These are phyloP conservation scores for Aeschynomene evenia DNA, from an alignment of 306 rosid species.

Conservation along the genomic window DNA sequence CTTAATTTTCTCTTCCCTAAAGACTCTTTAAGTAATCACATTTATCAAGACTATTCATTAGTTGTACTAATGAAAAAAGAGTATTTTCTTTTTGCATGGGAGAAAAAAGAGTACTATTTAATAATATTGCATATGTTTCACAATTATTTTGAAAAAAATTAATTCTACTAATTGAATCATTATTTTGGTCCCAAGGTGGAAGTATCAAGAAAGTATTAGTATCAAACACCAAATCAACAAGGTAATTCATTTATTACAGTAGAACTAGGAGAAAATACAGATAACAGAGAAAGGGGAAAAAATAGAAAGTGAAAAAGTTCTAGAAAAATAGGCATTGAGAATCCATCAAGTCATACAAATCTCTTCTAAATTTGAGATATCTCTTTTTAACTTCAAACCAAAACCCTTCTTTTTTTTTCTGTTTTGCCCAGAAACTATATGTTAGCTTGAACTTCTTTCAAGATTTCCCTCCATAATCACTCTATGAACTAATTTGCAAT, in stretches of 20 bases:
- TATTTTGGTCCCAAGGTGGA: no score
- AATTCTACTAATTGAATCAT: no score
- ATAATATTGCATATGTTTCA: no score
- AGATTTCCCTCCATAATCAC: neutral
- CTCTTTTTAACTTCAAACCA: neutral
- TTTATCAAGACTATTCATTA: no score
- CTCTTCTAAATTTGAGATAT: conserved; percentile 21
- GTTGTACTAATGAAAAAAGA: no score
- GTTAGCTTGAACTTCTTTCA: conserved; percentile 18
- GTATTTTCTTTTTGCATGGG: no score
- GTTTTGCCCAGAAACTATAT: neutral
- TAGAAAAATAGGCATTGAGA: neutral
- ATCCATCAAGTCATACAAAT: neutral
- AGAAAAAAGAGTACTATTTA: no score
- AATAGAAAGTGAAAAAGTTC: neutral
- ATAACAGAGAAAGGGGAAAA: neutral
- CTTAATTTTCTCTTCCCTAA: no score
- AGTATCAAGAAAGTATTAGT: no score
- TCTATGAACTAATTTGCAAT: conserved; percentile 13
- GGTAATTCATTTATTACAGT: conserved; percentile 13
- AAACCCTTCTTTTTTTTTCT: no score
- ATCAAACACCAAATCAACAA: conserved; percentile 11
- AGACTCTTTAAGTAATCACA: no score
- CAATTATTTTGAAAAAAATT: no score
- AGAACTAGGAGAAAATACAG: conserved; percentile 20